phyloP scores from a whole-genome alignment of 768 basidiomycete genomes.

The Amanita polypyramis region DNA sequence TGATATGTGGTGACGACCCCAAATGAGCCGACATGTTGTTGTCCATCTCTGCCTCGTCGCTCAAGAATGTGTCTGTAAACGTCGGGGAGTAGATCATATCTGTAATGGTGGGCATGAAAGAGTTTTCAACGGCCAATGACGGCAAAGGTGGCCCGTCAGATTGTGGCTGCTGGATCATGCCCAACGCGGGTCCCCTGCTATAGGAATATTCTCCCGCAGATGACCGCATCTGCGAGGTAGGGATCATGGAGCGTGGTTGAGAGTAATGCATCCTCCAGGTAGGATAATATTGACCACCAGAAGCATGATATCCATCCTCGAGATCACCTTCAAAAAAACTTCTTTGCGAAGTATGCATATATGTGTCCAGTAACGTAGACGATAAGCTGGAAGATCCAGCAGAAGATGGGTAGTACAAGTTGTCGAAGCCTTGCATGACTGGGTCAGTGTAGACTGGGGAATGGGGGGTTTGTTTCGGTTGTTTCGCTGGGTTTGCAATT shows the following conservation, averaged over 20 bases:
- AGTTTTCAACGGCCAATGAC: neutral
- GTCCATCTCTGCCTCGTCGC: neutral
- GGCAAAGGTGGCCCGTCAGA: neutral
- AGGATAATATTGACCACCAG: neutral
- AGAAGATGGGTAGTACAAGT: neutral
- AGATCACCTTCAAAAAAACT: neutral
- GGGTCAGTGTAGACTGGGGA: neutral
- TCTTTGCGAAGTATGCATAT: neutral
- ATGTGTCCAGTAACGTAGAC: neutral
- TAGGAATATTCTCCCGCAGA: conserved; percentile 2
- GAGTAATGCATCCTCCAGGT: neutral
- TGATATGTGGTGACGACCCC: neutral
- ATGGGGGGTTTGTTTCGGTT: conserved; percentile 1
- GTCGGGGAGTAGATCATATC: neutral
- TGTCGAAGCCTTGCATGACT: conserved; percentile 3
- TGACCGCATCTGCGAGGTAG: conserved; percentile 3
- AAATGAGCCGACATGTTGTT: neutral
- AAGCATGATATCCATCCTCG: neutral
- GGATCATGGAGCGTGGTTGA: neutral
- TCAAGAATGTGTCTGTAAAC: neutral
- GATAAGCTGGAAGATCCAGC: neutral
- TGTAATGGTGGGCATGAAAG: neutral
- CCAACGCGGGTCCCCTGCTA: neutral
- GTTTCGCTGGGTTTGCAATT: neutral
- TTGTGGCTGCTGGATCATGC: neutral